Percentiles rank a stretch among this genome's conserved stretches.
Conservation (phyloP, 306 rosid genomes). For the Crataegus laevigata region DNA sequence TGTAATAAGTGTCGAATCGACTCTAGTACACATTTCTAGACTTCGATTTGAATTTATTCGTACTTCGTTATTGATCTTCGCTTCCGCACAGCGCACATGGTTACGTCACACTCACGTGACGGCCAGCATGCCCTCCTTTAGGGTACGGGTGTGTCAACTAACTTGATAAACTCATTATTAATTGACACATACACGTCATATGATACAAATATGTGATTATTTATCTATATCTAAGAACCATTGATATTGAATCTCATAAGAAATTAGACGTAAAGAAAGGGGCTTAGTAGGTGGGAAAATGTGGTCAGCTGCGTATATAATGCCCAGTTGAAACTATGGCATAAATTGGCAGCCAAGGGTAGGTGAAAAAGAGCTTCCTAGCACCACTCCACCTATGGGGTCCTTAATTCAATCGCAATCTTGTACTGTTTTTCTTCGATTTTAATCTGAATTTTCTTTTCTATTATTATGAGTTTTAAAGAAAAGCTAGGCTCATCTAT, state of each 20-base stretch:
- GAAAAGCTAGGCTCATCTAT: not conserved
- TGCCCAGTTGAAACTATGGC: slow-evolving; percentile 26
- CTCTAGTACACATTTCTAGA: too few species aligned
- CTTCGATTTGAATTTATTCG: too few species aligned
- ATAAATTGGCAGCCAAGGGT: slow-evolving; percentile 7
- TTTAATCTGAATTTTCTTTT: not conserved
- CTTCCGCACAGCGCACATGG: too few species aligned
- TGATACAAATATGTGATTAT: too few species aligned
- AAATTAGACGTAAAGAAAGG: not conserved
- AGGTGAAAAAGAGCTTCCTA: slow-evolving; percentile 18
- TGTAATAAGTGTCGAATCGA: too few species aligned
- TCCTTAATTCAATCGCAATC: not conserved
- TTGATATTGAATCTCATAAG: not conserved
- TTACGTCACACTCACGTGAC: too few species aligned
- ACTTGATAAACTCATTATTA: too few species aligned
- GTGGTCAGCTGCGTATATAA: slow-evolving; percentile 17
- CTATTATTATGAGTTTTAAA: not conserved
- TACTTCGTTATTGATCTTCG: too few species aligned
- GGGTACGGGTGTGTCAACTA: too few species aligned
- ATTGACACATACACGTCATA: too few species aligned
- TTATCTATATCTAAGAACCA: not conserved
- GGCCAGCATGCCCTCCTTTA: too few species aligned
- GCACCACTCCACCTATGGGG: not conserved
- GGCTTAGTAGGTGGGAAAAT: not conserved
- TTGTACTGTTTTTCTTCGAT: not conserved